A percentile compares a stretch with the other conserved stretches of the same genome.
These are phyloP conservation scores for Hemerocallis citrina DNA, from an alignment of 106 monocot genomes.

Conservation along the genomic window DNA sequence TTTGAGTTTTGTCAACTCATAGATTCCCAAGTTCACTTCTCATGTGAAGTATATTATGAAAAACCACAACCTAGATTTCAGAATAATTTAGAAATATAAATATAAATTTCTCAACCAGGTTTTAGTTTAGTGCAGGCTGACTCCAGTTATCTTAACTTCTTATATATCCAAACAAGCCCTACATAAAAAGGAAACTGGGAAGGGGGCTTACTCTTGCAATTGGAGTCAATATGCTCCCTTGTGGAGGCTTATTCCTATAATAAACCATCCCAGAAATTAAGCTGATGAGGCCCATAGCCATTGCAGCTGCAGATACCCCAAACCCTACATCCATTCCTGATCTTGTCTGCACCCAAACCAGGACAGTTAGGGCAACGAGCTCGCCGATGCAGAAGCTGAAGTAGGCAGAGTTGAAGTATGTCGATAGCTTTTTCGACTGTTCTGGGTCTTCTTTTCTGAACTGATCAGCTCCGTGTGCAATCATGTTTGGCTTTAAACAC, in stretches of 20 bases:
- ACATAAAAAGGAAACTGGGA: background rate
- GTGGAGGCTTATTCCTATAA: slow-evolving; percentile 76
- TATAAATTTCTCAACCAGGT: background rate
- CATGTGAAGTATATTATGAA: background rate
- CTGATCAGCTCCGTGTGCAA: slow-evolving; percentile 77
- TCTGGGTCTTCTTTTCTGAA: slow-evolving; percentile 39
- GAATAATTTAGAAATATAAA: background rate
- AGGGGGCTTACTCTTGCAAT: slow-evolving; percentile 44
- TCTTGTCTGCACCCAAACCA: slow-evolving; percentile 67
- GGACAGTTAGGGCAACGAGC: slow-evolving; percentile 56
- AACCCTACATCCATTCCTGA: slow-evolving; percentile 73
- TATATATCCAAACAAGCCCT: no score
- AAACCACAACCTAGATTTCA: background rate
- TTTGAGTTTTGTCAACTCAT: no score
- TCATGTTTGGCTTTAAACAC: slow-evolving; percentile 80
- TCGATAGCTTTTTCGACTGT: slow-evolving; percentile 68
- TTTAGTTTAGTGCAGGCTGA: background rate
- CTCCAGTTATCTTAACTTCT: no score
- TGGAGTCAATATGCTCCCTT: slow-evolving; percentile 72
- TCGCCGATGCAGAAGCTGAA: slow-evolving; percentile 81
- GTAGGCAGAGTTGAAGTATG: slow-evolving; percentile 79
- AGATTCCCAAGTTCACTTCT: background rate
- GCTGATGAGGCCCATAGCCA: slow-evolving; percentile 47
- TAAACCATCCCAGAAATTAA: slow-evolving; percentile 38
- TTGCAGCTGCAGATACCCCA: slow-evolving; percentile 44